A percentile compares a stretch with the other conserved stretches of the same genome.
Evolutionary conservation across 495 filamentous ascomycete species (phyloP).

Genomic region (Penicillium simplicissimum): DNA sequence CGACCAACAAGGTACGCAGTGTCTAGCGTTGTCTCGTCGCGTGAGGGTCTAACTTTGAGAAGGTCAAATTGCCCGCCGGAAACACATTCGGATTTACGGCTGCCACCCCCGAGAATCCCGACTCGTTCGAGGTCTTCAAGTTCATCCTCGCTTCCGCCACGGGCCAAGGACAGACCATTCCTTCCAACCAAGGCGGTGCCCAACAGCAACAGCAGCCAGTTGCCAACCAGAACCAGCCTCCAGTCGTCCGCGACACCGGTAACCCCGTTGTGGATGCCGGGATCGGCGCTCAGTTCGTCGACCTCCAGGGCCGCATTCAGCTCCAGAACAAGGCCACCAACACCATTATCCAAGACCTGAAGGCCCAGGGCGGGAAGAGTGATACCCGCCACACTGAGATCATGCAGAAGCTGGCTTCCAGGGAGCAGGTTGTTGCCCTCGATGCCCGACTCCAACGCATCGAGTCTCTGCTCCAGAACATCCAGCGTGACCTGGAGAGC

Average conservation of each 20-base stretch:
- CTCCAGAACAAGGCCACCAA: constrained; percentile 70
- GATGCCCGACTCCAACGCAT: constrained; percentile 58
- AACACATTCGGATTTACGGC: constrained; percentile 89
- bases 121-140: constrained; percentile 93
- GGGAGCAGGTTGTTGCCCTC: constrained; percentile 56
- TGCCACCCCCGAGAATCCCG: constrained; percentile 83
- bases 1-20: constrained; percentile 63
- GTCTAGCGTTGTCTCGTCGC: background rate
- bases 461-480: constrained; percentile 51
- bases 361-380: constrained; percentile 43
- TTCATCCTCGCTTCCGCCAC: constrained; percentile 62
- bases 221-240: constrained; percentile 33
- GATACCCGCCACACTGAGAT: constrained; percentile 63
- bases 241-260: constrained; percentile 25
- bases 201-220: constrained; percentile 38
- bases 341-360: constrained; percentile 65
- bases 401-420: constrained; percentile 44
- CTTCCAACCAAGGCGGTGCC: constrained; percentile 27
- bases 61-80: constrained; percentile 72
- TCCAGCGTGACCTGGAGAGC: constrained; percentile 67
- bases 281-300: constrained; percentile 66
- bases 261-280: constrained; percentile 51
- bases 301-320: constrained; percentile 80
- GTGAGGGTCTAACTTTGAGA: constrained; percentile 1
- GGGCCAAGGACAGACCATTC: constrained; percentile 39